These are phyloP conservation scores for Schwanniomyces pseudopolymorphus DNA, from an alignment of 805 yeast genomes.

Conservation along the genomic window DNA sequence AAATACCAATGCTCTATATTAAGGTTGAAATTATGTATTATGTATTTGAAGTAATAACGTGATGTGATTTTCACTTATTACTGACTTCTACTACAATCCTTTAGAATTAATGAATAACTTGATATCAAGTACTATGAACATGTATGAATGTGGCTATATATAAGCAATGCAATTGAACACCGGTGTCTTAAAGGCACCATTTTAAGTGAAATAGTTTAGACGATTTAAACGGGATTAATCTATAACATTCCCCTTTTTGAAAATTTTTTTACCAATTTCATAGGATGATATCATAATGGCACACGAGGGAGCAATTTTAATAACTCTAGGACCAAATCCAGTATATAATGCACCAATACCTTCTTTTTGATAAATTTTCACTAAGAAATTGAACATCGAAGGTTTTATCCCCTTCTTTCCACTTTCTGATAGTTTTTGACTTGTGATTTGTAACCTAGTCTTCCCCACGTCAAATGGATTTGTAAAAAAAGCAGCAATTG, in stretches of 20 bases:
- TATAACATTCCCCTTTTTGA: constrained; percentile 22
- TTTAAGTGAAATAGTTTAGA: no score
- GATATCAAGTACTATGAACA: neutral
- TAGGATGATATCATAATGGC: constrained; percentile 97
- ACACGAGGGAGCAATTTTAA: constrained; percentile 95
- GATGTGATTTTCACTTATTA: no score
- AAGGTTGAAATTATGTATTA: no score
- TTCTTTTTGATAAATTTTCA: constrained; percentile 63
- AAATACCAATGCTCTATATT: no score
- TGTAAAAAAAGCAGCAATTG: constrained; percentile 80
- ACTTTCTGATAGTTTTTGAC: constrained; percentile 15
- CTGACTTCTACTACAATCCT: no score
- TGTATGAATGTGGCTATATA: neutral
- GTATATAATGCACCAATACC: constrained; percentile 84
- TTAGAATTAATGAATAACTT: neutral
- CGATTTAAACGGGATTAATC: neutral
- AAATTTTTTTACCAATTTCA: constrained; percentile 74
- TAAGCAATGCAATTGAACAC: neutral
- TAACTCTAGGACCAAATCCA: constrained; percentile 80
- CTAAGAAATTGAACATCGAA: constrained; percentile 69
- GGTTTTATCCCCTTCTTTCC: constrained; percentile 25
- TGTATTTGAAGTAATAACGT: no score
- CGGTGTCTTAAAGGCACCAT: neutral
- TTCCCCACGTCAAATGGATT: constrained; percentile 98
- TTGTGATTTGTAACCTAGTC: constrained; percentile 77